Percentiles rank a stretch among this genome's conserved stretches.
Conservation (phyloP, 2,329 filamentous ascomycete species). For the Aureobasidium mangrovei region DNA sequence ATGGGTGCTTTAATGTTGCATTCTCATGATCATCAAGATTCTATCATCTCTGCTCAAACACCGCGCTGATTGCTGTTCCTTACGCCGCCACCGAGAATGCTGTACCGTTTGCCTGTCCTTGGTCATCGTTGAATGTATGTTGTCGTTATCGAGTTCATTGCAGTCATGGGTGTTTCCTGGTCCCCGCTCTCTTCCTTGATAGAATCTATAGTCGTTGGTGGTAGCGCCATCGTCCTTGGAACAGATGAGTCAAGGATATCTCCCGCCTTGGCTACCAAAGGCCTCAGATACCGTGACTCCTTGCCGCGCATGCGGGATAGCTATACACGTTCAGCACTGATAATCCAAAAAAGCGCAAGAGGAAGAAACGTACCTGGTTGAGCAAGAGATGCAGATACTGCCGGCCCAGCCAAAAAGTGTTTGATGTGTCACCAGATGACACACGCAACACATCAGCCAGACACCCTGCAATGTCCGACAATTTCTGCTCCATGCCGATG, state of each 20-base stretch:
- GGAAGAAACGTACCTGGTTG: neutral
- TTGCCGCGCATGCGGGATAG: slow-evolving; percentile 29
- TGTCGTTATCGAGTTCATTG: too few species aligned
- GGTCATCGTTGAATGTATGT: too few species aligned
- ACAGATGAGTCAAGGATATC: slow-evolving; percentile 24
- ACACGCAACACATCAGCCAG: slow-evolving; percentile 29
- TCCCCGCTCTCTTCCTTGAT: too few species aligned
- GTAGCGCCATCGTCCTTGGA: slow-evolving; percentile 18
- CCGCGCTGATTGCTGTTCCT: too few species aligned
- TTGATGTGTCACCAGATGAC: slow-evolving; percentile 26
- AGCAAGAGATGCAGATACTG: slow-evolving; percentile 27
- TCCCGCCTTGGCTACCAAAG: slow-evolving; percentile 27
- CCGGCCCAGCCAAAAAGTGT: slow-evolving; percentile 26
- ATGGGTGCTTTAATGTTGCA: too few species aligned
- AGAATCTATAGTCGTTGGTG: neutral
- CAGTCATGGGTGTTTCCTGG: too few species aligned
- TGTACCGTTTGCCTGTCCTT: too few species aligned
- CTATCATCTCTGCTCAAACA: too few species aligned
- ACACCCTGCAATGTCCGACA: slow-evolving; percentile 29
- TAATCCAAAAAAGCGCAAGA: neutral
- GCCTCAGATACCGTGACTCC: slow-evolving; percentile 28
- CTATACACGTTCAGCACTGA: slow-evolving; percentile 1
- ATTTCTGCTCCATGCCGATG: slow-evolving; percentile 31
- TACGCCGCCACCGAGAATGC: too few species aligned
- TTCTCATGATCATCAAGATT: too few species aligned